Base-by-base conservation (phyloP, 495 filamentous ascomycete genomes). In the Penicillium macrosclerotiorum region DNA sequence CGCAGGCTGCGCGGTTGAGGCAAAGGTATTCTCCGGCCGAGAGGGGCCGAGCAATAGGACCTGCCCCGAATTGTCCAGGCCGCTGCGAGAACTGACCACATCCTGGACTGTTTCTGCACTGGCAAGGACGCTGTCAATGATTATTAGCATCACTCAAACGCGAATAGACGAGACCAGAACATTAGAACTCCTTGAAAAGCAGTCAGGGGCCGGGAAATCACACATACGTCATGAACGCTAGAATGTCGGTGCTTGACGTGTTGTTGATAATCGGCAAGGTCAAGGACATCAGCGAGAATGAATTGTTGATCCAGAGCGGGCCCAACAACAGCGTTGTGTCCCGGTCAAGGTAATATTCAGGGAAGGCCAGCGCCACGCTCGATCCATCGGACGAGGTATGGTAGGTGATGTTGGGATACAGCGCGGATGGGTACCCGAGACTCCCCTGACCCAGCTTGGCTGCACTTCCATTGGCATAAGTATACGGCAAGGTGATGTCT, bases 321-420 rank as follows among this genome's bases (percentile, higher is more conserved):
- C 89, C 89, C 1, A 90, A 60, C 5, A 93, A 57, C 8, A 93
- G 63, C 3, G 78, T 65, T 2, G 67, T 72, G 30, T 51, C 68
- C 49, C 57, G 54, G 30, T 78, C 74, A 3, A 91, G 65, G 2
- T 67, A 65, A 42, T 80, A 75, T 7, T 65, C 43, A 22, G 62
- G 72, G 23, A 58, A 66, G 4, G 73, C 77, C 24, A 56, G 50
- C 1, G 60, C 64, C 23, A 53, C 23, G 14, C 59, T 63, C 18
- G 62, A 62, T 30, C 46, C 56, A 41, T 53, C 47, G 26, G 68
- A 47, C 42, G 68, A 41, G 33, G 63, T 30, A 4, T 53, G 68
- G 49, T 84, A 87, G 0, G 82, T 88, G 26, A 92, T 67, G 47
- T 89, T 89, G 0, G 89, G 89, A 62, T 86, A 93, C 2, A 93